These are phyloP conservation scores for Spinellus fusiger DNA, from an alignment of 192 early-diverging fungal species.

Conservation along the genomic window DNA sequence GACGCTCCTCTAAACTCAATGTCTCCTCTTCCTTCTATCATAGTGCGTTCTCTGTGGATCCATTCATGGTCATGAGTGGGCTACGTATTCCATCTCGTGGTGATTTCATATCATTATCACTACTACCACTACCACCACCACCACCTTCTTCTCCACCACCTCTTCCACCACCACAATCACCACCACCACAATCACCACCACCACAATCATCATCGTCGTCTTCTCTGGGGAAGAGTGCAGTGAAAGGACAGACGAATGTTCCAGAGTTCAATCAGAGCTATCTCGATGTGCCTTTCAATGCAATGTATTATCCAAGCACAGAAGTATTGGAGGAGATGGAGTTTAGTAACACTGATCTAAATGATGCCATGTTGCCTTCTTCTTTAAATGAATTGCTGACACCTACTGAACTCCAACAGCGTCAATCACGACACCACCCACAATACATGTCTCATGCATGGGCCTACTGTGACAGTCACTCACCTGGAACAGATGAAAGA, in stretches of 20 bases:
- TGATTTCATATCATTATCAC: too few species aligned
- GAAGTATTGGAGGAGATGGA: neutral
- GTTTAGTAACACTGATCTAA: constrained; percentile 14
- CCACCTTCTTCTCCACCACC: too few species aligned
- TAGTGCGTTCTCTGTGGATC: neutral
- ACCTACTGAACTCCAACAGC: constrained; percentile 32
- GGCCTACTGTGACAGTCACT: neutral
- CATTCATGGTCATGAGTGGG: neutral
- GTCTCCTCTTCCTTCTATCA: too few species aligned
- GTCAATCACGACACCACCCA: constrained; percentile 14
- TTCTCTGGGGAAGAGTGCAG: too few species aligned
- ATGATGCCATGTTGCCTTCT: constrained; percentile 40
- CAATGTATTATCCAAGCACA: neutral
- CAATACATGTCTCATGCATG: neutral
- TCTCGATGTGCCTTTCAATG: neutral
- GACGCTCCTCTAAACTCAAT: too few species aligned
- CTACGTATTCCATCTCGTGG: neutral
- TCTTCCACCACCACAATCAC: too few species aligned
- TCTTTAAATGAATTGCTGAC: constrained; percentile 53
- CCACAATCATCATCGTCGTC: too few species aligned
- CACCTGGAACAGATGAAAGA: neutral
- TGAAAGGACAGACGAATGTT: neutral
- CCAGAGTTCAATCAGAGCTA: neutral
- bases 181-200: too few species aligned
- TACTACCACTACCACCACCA: too few species aligned